Evolutionary conservation across 1,284 basidiomycete species (phyloP), one percentile per base, ranked within the genome.

Genomic region (Phylloboletellus chloephorus): DNA sequence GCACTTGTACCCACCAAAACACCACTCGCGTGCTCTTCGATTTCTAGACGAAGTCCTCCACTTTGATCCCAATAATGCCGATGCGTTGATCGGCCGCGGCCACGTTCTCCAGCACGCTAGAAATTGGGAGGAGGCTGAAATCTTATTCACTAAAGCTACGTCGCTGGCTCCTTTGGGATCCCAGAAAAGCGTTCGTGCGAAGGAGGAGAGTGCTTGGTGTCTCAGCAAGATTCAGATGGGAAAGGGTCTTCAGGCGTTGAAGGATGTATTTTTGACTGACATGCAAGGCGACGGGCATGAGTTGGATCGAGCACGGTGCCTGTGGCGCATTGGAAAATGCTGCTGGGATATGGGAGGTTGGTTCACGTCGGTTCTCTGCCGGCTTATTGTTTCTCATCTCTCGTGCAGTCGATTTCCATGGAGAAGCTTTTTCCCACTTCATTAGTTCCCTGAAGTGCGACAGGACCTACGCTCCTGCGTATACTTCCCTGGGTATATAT

Each of bases 401-500:
- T 25, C 28, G 11, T 15, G 15, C 47, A 78, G 74, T 53, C 24
- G 60, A 63, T 5, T 61, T 63, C 15, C 70, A 72, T 6, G 73
- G 82, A 46, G 74, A 82, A 47, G 82, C 88, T 0, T 93, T 88
- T 62, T 76, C 79, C 20, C 74, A 78, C 57, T 98, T 91, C 66
- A 89, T 98, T 55, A 72, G 74, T 0, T 77, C 94, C 0, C 74
- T 98, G 13, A 90, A 93, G 60, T 79, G 76, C 20, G 77, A 78
- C 41, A 65, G 86, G 0, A 72, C 78, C 3, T 97, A 83, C 60
- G 93, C 95, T 0, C 84, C 96, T 0, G 80, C 94, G 0, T 98
- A 94, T 63, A 96, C 95, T 0, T 88, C 92, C 1, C 77, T 99
- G 7, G 96, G 96, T 7, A 71, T 90, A 36, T 95, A 93, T 66